Percentiles rank a stretch among this genome's conserved stretches.
Evolutionary conservation across 768 basidiomycete species (phyloP).

Genomic region (Kwoniella heveanensis): DNA sequence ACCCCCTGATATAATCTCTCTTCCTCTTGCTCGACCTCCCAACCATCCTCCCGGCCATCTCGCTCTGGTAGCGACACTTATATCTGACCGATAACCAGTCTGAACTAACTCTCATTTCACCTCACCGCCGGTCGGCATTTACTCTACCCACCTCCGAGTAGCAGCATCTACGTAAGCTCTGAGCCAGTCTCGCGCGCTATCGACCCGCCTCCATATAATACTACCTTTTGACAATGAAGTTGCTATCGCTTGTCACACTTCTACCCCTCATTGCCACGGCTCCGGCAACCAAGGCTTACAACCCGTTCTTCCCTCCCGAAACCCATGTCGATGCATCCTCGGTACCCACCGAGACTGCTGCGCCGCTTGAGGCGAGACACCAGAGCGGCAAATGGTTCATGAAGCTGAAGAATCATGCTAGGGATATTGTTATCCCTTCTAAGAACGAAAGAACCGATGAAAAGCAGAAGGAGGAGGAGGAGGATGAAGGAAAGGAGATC

Average conservation of each 20-base stretch:
- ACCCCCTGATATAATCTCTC: constrained; percentile 1
- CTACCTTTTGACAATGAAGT: constrained; percentile 13
- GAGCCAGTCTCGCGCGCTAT: not conserved
- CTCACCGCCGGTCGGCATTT: constrained; percentile 21
- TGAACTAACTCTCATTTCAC: not conserved
- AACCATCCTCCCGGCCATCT: not conserved
- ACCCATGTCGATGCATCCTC: not conserved
- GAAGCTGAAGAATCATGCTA: not conserved
- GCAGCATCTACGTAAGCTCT: not conserved
- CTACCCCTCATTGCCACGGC: constrained; percentile 15
- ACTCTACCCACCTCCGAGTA: no score
- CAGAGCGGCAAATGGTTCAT: constrained; percentile 16
- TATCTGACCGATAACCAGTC: not conserved
- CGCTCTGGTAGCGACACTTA: constrained; percentile 10
- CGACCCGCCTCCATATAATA: not conserved
- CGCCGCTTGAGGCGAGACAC: constrained; percentile 5
- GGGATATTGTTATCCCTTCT: not conserved
- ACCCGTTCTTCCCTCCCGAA: constrained; percentile 14
- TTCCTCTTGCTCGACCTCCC: not conserved
- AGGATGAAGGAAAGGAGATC: no score
- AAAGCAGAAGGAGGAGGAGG: not conserved
- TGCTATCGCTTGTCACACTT: constrained; percentile 17
- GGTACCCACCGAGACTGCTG: not conserved
- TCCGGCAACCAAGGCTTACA: constrained; percentile 7
- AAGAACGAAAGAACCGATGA: not conserved